Evolutionary conservation across 2,329 filamentous ascomycete genomes (phyloP).

Genomic region (Tolypocladium pustulatum): DNA sequence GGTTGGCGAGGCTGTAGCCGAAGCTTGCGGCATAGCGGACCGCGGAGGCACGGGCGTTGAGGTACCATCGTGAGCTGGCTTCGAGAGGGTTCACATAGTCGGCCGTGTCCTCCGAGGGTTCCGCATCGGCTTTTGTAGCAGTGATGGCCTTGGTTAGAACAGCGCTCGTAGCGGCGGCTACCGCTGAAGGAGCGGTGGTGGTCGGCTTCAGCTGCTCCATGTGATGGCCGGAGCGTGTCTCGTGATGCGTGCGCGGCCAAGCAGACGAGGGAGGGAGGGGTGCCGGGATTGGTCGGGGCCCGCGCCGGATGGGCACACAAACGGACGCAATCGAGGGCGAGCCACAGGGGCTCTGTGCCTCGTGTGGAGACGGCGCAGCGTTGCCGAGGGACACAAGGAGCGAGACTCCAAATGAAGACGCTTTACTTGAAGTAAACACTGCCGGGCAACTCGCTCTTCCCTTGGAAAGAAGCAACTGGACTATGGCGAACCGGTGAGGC

Average conservation of each 20-base stretch:
- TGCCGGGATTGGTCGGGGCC: not conserved
- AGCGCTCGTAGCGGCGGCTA: constrained; percentile 1
- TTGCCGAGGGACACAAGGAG: not conserved
- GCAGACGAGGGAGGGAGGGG: not conserved
- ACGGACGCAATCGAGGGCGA: not conserved
- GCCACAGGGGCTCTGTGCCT: not conserved
- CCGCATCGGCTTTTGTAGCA: constrained; percentile 16
- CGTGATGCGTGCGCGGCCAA: not conserved
- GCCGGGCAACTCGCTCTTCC: not conserved
- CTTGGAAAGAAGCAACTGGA: not conserved
- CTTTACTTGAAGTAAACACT: not conserved
- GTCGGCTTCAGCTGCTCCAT: constrained; percentile 5
- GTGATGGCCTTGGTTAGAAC: constrained; percentile 9
- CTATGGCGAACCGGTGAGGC: not conserved
- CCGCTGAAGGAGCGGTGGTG: constrained; percentile 1
- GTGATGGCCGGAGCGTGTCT: not conserved
- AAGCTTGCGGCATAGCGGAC: constrained; percentile 32
- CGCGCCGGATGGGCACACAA: not conserved
- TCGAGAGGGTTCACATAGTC: constrained; percentile 35
- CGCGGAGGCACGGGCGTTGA: constrained; percentile 30
- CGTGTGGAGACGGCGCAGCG: not conserved
- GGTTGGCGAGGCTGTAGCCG: constrained; percentile 31
- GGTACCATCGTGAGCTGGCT: constrained; percentile 30
- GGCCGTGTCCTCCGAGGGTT: constrained; percentile 19
- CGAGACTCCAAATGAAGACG: not conserved